Evolutionary conservation across 73 alveolate species (phyloP).

Genomic region (Paramecium sexaurelia): DNA sequence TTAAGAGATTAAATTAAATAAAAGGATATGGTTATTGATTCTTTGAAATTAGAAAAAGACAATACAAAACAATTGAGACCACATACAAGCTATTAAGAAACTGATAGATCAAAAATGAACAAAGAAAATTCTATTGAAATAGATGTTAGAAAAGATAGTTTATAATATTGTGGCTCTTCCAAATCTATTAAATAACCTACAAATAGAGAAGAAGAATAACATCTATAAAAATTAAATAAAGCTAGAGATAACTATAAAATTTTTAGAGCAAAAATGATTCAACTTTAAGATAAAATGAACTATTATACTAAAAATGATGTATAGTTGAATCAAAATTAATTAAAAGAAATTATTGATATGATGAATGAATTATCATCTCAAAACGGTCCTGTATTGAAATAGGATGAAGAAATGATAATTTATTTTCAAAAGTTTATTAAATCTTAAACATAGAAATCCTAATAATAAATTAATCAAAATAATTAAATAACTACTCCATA

Average conservation of each 20-base stretch:
- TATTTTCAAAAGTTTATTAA: neutral
- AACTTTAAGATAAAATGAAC: neutral
- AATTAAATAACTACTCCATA: neutral
- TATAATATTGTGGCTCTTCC: constrained; percentile 32
- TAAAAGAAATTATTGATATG: constrained; percentile 34
- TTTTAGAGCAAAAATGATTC: constrained; percentile 22
- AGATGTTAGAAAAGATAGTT: constrained; percentile 9
- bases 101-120: constrained; percentile 41
- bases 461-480: neutral
- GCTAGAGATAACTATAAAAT: constrained; percentile 42
- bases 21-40: neutral
- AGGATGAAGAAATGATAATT: neutral
- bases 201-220: constrained; percentile 29
- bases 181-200: neutral
- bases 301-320: neutral
- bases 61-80: neutral
- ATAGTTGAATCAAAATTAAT: neutral
- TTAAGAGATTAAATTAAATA: neutral
- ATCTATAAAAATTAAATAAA: neutral
- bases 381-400: neutral
- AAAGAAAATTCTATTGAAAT: constrained; percentile 30
- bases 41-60: neutral
- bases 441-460: neutral
- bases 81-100: constrained; percentile 45
- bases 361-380: constrained; percentile 6